A percentile compares a stretch with the other conserved stretches of the same genome.
Evolutionary conservation across 2,329 filamentous ascomycete genomes (phyloP).

Genomic region (Podosphaera leucotricha): DNA sequence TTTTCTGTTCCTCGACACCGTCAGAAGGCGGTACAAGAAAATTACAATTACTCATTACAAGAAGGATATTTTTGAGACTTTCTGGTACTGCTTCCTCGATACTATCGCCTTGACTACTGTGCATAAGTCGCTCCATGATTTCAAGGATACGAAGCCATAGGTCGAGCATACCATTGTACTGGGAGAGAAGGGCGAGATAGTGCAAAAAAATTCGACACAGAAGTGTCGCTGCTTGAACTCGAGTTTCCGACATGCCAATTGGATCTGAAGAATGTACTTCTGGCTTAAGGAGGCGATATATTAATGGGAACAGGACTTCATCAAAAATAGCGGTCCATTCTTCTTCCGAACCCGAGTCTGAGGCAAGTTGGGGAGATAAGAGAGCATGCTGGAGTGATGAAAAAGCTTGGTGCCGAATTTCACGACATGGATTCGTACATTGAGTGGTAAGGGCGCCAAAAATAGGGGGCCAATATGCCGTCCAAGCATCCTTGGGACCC

Average conservation of each 20-base stretch:
- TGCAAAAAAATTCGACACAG: conserved; percentile 91
- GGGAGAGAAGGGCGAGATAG: conserved; percentile 63
- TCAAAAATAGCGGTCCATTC: conserved; percentile 92
- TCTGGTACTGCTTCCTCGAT: conserved; percentile 87
- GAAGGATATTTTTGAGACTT: conserved; percentile 81
- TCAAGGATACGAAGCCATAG: conserved; percentile 83
- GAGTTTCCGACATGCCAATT: conserved; percentile 82
- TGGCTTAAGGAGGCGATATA: conserved; percentile 68
- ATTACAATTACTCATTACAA: conserved; percentile 83
- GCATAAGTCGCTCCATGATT: conserved; percentile 89
- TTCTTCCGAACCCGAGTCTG: conserved; percentile 51
- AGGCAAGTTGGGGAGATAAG: conserved; percentile 61
- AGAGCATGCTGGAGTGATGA: conserved; percentile 66
- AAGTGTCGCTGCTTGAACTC: conserved; percentile 73
- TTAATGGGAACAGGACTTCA: conserved; percentile 81
- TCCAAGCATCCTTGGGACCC: conserved; percentile 80
- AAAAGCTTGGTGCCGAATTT: conserved; percentile 76
- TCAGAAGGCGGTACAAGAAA: conserved; percentile 39
- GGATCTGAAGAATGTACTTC: conserved; percentile 85
- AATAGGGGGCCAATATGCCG: conserved; percentile 90
- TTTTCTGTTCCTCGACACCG: conserved; percentile 27
- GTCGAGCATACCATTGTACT: conserved; percentile 74
- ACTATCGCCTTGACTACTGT: conserved; percentile 77
- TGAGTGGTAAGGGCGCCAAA: conserved; percentile 74
- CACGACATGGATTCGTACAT: conserved; percentile 82